These are phyloP conservation scores for Panicum miliaceum DNA, from an alignment of 176 grass and related monocot genomes.

Conservation along the genomic window DNA sequence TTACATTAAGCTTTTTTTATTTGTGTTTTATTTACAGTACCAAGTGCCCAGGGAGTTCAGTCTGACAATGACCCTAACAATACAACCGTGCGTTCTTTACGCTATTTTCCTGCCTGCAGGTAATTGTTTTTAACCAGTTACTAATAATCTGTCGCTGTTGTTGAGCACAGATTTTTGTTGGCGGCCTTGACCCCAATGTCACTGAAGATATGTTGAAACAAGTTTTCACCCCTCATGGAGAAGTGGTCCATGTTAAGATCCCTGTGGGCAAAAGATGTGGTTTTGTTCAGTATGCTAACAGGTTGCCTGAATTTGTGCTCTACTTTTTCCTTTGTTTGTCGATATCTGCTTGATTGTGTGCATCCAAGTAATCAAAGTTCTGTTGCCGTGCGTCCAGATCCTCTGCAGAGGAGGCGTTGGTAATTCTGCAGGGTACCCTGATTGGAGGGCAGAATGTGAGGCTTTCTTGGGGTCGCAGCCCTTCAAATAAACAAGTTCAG, in stretches of 20 bases:
- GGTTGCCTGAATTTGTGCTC: slow-evolving; percentile 33
- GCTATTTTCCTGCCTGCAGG: background rate
- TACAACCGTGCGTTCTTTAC: slow-evolving; percentile 69
- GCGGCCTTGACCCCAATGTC: slow-evolving; percentile 78
- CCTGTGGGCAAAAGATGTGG: slow-evolving; percentile 84
- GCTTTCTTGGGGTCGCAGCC: slow-evolving; percentile 80
- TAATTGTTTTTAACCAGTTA: background rate
- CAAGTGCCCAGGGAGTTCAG: slow-evolving; percentile 58
- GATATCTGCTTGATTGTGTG: background rate
- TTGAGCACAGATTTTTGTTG: slow-evolving; percentile 74
- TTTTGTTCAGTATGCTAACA: slow-evolving; percentile 85
- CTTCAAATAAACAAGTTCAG: slow-evolving; percentile 72
- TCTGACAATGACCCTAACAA: slow-evolving; percentile 83
- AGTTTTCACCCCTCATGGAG: slow-evolving; percentile 68
- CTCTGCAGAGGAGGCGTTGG: slow-evolving; percentile 61
- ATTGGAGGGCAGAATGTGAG: slow-evolving; percentile 64
- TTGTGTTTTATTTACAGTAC: slow-evolving; percentile 62
- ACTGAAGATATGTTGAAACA: slow-evolving; percentile 72
- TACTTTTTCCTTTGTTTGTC: slow-evolving; percentile 2
- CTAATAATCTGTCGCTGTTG: slow-evolving; percentile 16
- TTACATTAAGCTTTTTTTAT: slow-evolving; percentile 42
- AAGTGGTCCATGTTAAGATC: slow-evolving; percentile 77
- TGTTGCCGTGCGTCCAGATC: slow-evolving; percentile 43
- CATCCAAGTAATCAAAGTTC: background rate
- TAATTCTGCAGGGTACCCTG: slow-evolving; percentile 57